Conservation (phyloP, 129 eudicot species). For the Flaveria sonorensis region DNA sequence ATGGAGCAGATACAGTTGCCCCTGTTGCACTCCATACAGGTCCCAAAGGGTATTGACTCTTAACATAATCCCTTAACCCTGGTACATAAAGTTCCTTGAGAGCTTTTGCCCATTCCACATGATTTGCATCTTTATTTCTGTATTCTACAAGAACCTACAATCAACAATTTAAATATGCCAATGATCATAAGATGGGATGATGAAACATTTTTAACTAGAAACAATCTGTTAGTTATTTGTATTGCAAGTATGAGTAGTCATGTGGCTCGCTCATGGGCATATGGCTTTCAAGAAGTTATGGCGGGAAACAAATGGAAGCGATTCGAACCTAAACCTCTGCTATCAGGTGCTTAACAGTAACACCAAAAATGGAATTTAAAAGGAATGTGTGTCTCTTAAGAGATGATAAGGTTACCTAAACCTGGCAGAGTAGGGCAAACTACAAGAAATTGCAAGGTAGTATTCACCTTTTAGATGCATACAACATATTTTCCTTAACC, state of each 20-base stretch:
- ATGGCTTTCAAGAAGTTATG: too few relatives aligned
- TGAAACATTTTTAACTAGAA: not conserved
- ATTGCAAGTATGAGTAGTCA: not conserved
- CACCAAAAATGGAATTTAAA: not conserved
- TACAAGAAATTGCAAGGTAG: not conserved
- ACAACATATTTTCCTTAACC: not conserved
- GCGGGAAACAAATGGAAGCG: too few relatives aligned
- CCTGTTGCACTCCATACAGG: slow-evolving; percentile 92
- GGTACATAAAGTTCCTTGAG: slow-evolving; percentile 89
- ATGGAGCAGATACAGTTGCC: slow-evolving; percentile 48
- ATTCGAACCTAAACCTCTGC: too few relatives aligned
- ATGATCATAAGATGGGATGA: not conserved
- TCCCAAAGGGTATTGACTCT: slow-evolving; percentile 82
- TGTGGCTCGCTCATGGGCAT: not conserved
- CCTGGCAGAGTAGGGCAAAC: not conserved
- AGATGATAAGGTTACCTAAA: not conserved
- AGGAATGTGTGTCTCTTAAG: not conserved
- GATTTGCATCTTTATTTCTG: slow-evolving; percentile 78
- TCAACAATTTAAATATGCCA: slow-evolving; percentile 27
- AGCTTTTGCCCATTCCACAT: slow-evolving; percentile 95
- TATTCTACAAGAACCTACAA: slow-evolving; percentile 80
- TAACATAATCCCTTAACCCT: slow-evolving; percentile 92
- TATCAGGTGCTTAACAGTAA: too few relatives aligned
- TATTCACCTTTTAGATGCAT: not conserved
- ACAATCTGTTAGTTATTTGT: not conserved